Evolutionary conservation across 192 early-diverging fungal species (phyloP).

Genomic region (Coemansia umbellata): DNA sequence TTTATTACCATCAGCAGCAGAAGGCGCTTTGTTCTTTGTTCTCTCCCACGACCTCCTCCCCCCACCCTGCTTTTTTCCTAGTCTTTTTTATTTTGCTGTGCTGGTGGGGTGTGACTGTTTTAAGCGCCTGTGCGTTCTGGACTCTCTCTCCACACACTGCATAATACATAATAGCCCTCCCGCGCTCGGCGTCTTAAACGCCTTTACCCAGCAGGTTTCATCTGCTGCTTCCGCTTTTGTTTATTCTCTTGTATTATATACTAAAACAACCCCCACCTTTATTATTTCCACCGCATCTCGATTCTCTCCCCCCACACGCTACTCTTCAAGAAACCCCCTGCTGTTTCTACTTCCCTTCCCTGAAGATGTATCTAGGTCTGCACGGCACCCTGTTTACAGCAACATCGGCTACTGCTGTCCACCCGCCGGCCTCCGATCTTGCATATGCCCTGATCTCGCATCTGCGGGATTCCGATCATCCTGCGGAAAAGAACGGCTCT

Average conservation of each 20-base stretch:
- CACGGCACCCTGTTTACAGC: constrained; percentile 44
- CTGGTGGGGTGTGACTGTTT: background rate
- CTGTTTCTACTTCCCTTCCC: background rate
- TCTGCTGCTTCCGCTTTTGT: too few relatives aligned
- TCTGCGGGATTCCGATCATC: constrained; percentile 10
- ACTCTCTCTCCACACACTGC: background rate
- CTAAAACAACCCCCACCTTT: background rate
- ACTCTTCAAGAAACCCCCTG: background rate
- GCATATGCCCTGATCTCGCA: constrained; percentile 43
- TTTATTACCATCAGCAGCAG: background rate
- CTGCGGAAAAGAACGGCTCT: constrained; percentile 2
- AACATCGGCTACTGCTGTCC: constrained; percentile 20
- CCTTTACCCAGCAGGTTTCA: too few relatives aligned
- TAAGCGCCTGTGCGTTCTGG: background rate
- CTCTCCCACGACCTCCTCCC: background rate
- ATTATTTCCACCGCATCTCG: background rate
- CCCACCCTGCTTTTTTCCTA: background rate
- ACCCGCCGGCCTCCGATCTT: constrained; percentile 36
- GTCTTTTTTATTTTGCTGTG: background rate
- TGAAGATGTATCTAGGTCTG: constrained; percentile 42
- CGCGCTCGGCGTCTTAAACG: too few relatives aligned
- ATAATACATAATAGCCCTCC: too few relatives aligned
- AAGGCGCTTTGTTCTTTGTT: background rate
- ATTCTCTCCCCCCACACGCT: background rate
- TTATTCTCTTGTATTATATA: too few relatives aligned